Conservation (phyloP, 345 rosid species). For the Lumnitzera racemosa region DNA sequence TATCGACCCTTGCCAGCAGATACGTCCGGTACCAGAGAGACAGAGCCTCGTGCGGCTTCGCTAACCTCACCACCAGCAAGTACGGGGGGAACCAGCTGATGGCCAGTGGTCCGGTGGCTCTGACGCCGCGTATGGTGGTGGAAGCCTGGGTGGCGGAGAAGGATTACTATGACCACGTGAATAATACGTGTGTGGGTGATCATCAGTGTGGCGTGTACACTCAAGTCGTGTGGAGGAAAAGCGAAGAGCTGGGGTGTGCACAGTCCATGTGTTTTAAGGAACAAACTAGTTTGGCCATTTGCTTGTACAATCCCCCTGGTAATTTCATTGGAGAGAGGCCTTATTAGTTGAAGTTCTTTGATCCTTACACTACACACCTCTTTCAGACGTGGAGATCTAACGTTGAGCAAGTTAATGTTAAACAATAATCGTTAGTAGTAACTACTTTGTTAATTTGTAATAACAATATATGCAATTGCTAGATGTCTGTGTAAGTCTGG, state of each 20-base stretch:
- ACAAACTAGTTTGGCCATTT: conserved; percentile 50
- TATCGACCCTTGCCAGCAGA: conserved; percentile 40
- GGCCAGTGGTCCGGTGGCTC: conserved; percentile 37
- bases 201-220: conserved; percentile 68
- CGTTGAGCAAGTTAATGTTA: too few species aligned
- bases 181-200: conserved; percentile 43
- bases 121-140: conserved; percentile 54
- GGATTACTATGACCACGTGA: conserved; percentile 41
- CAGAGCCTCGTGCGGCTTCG: conserved; percentile 61
- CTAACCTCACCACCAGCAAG: conserved; percentile 37
- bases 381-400: too few species aligned
- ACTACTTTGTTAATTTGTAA: too few species aligned
- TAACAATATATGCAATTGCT: too few species aligned
- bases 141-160: conserved; percentile 68
- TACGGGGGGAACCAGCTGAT: conserved; percentile 72
- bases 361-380: too few species aligned
- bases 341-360: conserved; percentile 18
- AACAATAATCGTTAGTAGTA: too few species aligned
- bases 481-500: too few species aligned
- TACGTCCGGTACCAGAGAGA: conserved; percentile 58
- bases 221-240: conserved; percentile 80
- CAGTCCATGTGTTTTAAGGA: conserved; percentile 49
- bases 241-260: conserved; percentile 62
- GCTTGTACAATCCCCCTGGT: conserved; percentile 85
- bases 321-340: conserved; percentile 68